Conservation (phyloP, 352 stramenopile genomes). For the Phytophthora citrophthora region DNA sequence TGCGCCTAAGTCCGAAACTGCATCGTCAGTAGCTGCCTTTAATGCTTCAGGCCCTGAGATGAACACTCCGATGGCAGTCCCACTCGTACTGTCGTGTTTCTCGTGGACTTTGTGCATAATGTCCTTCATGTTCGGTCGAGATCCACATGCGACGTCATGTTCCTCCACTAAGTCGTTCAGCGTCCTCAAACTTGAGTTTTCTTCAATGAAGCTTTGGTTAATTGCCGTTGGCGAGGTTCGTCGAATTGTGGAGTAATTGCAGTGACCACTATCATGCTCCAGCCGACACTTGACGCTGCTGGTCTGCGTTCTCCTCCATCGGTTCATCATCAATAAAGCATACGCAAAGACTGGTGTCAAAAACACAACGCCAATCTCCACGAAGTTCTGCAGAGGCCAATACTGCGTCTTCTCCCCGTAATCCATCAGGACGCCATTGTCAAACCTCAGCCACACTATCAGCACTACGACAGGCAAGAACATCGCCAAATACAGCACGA, state of each 20-base stretch:
- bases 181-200: conserved; percentile 23
- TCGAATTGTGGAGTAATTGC: conserved; percentile 29
- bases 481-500: conserved; percentile 37
- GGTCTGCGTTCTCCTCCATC: conserved; percentile 1
- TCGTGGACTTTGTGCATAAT: conserved; percentile 39
- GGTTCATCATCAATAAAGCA: conserved; percentile 27
- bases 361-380: conserved; percentile 49
- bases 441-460: conserved; percentile 46
- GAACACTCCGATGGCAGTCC: conserved; percentile 42
- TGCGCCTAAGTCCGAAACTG: conserved; percentile 15
- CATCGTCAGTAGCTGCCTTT: conserved; percentile 33
- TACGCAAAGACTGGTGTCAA: conserved; percentile 38
- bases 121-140: conserved; percentile 37
- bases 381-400: conserved; percentile 57
- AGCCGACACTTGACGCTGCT: conserved; percentile 7
- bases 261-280: conserved; percentile 1
- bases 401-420: conserved; percentile 42
- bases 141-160: conserved; percentile 32
- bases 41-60: conserved; percentile 47
- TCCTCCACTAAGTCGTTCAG: conserved; percentile 38
- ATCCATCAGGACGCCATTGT: conserved; percentile 39
- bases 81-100: conserved; percentile 2
- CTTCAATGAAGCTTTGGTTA: not conserved
- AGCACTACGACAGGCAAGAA: conserved; percentile 29
- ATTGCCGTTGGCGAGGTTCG: conserved; percentile 14